Conservation (phyloP, 1,284 basidiomycete genomes). For the Sporisorium reilianum region DNA sequence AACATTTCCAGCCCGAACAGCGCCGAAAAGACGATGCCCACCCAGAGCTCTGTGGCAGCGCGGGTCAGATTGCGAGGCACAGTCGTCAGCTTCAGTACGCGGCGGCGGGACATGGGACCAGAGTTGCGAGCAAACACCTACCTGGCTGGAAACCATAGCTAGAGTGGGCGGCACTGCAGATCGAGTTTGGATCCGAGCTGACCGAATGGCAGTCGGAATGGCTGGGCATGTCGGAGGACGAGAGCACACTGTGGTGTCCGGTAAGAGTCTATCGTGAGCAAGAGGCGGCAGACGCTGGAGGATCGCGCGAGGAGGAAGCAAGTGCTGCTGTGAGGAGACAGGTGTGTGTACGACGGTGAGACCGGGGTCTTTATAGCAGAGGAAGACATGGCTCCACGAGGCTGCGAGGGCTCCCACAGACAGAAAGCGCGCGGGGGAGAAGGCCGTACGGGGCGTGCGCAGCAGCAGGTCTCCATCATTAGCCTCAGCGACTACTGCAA, state of each 20-base stretch:
- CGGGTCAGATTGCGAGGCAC: neutral
- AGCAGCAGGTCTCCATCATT: no score
- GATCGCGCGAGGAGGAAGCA: neutral
- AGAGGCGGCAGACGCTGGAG: neutral
- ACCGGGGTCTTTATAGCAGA: slow-evolving; percentile 1
- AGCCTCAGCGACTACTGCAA: no score
- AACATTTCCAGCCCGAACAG: slow-evolving; percentile 35
- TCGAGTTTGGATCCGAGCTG: slow-evolving; percentile 20
- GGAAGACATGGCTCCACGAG: neutral
- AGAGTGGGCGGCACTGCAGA: slow-evolving; percentile 36
- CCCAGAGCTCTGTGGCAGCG: slow-evolving; percentile 32
- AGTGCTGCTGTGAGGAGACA: neutral
- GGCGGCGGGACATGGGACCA: no score
- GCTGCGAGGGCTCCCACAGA: no score
- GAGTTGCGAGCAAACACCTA: no score
- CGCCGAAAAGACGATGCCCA: slow-evolving; percentile 36
- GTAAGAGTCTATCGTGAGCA: neutral
- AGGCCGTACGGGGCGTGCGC: no score
- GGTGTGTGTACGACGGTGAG: neutral
- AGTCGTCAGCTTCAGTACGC: neutral
- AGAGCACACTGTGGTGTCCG: neutral
- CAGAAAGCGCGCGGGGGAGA: no score
- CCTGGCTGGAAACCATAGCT: slow-evolving; percentile 40
- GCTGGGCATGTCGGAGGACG: neutral
- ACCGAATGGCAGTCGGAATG: slow-evolving; percentile 8